Base-by-base conservation (phyloP, 306 rosid species). In the Castanopsis chinensis region DNA sequence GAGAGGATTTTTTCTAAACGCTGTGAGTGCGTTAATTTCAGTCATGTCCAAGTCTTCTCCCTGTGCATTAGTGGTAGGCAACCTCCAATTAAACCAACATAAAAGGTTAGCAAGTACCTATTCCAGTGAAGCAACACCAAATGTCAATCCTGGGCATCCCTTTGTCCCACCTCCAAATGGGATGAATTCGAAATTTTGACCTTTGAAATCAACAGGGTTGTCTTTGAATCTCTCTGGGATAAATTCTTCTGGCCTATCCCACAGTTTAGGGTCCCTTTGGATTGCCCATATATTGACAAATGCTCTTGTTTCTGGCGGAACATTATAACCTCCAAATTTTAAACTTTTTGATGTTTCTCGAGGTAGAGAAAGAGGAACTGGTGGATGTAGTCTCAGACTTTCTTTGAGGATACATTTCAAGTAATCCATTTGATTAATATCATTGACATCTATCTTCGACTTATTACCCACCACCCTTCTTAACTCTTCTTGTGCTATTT, bases 401-500 rank as follows among this genome's bases (percentile, higher is more conserved):
- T 86, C 85, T 74, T 77, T 83, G 20, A 81, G 11, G 4, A 83
- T 80, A 73, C 82, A 86, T 6, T 75, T 60, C 67, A 86, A 33
- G 77, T 78, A 86, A 5, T 58, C 23, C 87, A 83, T 86, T n/a
- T 83, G 21, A 1, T 43, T 56, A 25, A 75, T 61, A 28, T 86
- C 85, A 8, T 37, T 57, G n/a, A 43, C 5, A 3, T 78, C 82
- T 11, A 83, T 35, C 14, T 30, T 78, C 17, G 54, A 5, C 41
- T 78, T 81, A 5, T 72, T 37, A 75, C n/a, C n/a, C n/a, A n/a
- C n/a, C n/a, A n/a, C n/a, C n/a, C n/a, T n/a, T n/a, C n/a, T n/a
- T n/a, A n/a, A 55, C 35, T 86, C 87, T 58, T 83, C 74, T 43
- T 86, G 87, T 1, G 57, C 85, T 67, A 78, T 83, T 53, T 83